Percentiles rank a stretch among this genome's conserved stretches.
Evolutionary conservation across 139 green algal species (phyloP).

Genomic region (Closterium sp.): DNA sequence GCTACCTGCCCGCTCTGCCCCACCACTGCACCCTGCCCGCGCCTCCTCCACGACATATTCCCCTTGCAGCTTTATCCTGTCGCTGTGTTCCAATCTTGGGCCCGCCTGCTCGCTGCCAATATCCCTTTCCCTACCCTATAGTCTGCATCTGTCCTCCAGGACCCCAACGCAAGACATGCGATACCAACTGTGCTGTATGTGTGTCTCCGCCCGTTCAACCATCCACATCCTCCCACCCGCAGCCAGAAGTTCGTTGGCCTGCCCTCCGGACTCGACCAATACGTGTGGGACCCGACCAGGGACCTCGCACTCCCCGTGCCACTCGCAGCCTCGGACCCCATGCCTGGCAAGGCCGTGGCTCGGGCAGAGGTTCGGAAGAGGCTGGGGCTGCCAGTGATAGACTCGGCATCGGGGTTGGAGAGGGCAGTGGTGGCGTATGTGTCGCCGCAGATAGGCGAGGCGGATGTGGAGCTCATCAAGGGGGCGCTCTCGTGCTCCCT

Average conservation of each 20-base stretch:
- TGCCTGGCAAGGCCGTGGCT: conserved; percentile 8
- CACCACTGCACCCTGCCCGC: too few relatives aligned
- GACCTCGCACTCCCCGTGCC: conserved; percentile 16
- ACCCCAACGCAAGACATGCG: too few relatives aligned
- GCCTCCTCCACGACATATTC: too few relatives aligned
- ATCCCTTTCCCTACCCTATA: too few relatives aligned
- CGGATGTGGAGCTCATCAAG: conserved; percentile 28
- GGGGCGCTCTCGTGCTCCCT: conserved; percentile 5
- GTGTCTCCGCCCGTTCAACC: background rate
- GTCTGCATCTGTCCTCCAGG: too few relatives aligned
- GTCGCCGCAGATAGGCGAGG: conserved; percentile 17
- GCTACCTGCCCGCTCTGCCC: background rate
- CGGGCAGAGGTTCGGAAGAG: conserved; percentile 4
- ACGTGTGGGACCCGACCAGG: conserved; percentile 13
- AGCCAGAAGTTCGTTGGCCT: conserved; percentile 41
- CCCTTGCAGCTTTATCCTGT: too few relatives aligned
- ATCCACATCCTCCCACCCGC: background rate
- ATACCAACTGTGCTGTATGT: too few relatives aligned
- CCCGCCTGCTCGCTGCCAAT: too few relatives aligned
- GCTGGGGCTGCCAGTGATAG: background rate
- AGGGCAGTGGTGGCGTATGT: conserved; percentile 15
- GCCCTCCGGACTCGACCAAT: conserved; percentile 22
- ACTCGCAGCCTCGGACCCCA: background rate
- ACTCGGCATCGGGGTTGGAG: background rate
- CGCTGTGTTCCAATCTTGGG: too few relatives aligned